phyloP scores from a whole-genome alignment of 306 rosid genomes.

The Quercus aquifolioides region DNA sequence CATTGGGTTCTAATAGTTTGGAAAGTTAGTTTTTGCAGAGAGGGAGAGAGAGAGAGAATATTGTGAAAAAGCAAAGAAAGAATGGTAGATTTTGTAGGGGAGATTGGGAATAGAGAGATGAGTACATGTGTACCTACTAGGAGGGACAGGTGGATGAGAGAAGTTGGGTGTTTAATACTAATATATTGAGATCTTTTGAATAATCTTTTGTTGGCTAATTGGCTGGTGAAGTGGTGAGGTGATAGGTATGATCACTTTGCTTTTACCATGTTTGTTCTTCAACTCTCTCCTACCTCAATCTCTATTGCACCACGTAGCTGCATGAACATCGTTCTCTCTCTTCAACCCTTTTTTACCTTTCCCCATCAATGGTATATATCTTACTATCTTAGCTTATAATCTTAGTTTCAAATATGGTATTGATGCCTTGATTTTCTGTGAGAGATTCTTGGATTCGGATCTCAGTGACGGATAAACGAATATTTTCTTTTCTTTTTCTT shows the following conservation, averaged over 20 bases:
- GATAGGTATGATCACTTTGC: background rate
- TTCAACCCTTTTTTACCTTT: background rate
- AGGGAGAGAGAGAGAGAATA: background rate
- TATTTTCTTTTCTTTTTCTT: too few species aligned
- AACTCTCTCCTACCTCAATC: background rate
- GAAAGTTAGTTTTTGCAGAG: background rate
- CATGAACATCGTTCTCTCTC: background rate
- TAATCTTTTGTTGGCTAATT: background rate
- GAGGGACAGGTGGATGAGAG: slow-evolving; percentile 16
- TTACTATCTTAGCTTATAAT: too few species aligned
- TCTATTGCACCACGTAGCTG: slow-evolving; percentile 28
- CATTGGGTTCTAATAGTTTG: background rate
- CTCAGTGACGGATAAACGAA: too few species aligned
- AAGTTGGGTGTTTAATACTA: background rate
- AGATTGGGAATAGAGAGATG: background rate
- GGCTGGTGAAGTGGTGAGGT: too few species aligned
- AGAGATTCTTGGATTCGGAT: too few species aligned
- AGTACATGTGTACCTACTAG: background rate
- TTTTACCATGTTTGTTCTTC: background rate
- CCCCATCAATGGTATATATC: too few species aligned
- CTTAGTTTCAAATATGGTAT: too few species aligned
- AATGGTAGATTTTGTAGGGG: background rate
- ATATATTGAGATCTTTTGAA: background rate
- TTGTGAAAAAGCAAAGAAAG: background rate
- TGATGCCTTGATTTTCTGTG: too few species aligned